Base-by-base conservation (phyloP, 73 alveolate species). In the Paramecium biaurelia region DNA sequence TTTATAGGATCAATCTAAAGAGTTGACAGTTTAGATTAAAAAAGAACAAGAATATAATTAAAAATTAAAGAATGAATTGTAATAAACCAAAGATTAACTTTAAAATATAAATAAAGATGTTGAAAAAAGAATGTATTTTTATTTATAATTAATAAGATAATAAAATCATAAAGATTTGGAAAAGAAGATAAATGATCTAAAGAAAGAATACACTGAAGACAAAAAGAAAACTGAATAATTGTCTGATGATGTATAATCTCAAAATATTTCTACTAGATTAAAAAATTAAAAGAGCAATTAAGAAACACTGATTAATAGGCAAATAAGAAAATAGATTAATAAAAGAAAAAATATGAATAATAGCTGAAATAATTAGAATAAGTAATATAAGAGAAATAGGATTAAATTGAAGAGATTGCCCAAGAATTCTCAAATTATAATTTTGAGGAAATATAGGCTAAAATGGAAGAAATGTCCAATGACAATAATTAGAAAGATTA, bases 391-490 rank as follows among this genome's bases (percentile, higher is more conserved):
- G 90, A 79, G 12, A 79, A 79, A 24, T 79, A 79, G 28, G 43
- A 21, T 37, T 43, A 79, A 47, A 41, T 79, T 0, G 53, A 43
- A 15, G 90, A 79, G 18, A 43, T 79, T 18, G 72, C 90, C 2
- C 23, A 79, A 43, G 76, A 43, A 47, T 79, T 79, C 30, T 79
- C 20, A 43, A 45, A 38, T 7, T 79, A 79, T 79, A 43, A 43
- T 79, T 43, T 79, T 15, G 76, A 43, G 24, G 90, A 79, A 30
- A 45, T 79, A 20, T 24, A 79, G 23, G 90, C 76, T 2, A 79
- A 43, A 79, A 43, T 79, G 90, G 90, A 79, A 47, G 90, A 79
- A 79, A 42, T 79, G 72, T 49, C 21, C 2, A 79, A 79, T 79
- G 90, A 79, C 1, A 79, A 43, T 26, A 79, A 79, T 47, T 15